These are phyloP conservation scores for Calophaca sinica DNA, from an alignment of 306 rosid species.

Conservation along the genomic window DNA sequence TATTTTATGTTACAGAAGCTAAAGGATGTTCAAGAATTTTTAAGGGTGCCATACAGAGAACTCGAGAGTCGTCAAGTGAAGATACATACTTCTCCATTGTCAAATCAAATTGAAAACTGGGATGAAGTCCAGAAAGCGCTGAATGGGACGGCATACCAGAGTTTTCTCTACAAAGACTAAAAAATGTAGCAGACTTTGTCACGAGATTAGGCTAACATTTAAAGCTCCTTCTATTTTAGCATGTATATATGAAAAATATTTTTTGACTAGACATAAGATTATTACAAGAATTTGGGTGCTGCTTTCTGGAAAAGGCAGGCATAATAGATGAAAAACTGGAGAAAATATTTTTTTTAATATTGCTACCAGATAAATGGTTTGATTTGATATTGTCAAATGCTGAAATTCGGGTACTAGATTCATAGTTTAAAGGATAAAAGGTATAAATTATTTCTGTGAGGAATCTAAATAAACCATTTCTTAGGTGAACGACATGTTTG, in stretches of 20 bases:
- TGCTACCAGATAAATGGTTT: background rate
- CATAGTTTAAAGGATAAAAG: too few species aligned
- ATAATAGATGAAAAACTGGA: background rate
- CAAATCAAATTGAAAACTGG: slow-evolving; percentile 68
- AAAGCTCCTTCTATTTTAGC: slow-evolving; percentile 3
- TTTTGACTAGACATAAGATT: slow-evolving; percentile 11
- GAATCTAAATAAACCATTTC: too few species aligned
- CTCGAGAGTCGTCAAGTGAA: slow-evolving; percentile 64
- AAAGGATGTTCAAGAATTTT: slow-evolving; percentile 69
- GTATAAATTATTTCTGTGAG: too few species aligned
- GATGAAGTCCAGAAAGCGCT: slow-evolving; percentile 55
- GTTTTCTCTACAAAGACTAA: slow-evolving; percentile 47
- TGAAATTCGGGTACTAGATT: background rate
- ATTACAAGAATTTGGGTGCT: background rate
- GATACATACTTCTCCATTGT: slow-evolving; percentile 66
- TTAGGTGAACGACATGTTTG: too few species aligned
- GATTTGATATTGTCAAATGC: background rate
- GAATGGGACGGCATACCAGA: slow-evolving; percentile 55
- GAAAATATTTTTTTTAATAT: background rate
- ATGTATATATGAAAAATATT: slow-evolving; percentile 34
- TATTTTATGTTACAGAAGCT: slow-evolving; percentile 52
- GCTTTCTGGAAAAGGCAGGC: background rate
- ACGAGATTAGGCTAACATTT: slow-evolving; percentile 10
- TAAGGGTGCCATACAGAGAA: slow-evolving; percentile 59
- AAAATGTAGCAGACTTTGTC: slow-evolving; percentile 20